Evolutionary conservation across 208 protist species (phyloP), one percentile per base, ranked within the genome.

Genomic region (Balamuthia mandrillaris): DNA sequence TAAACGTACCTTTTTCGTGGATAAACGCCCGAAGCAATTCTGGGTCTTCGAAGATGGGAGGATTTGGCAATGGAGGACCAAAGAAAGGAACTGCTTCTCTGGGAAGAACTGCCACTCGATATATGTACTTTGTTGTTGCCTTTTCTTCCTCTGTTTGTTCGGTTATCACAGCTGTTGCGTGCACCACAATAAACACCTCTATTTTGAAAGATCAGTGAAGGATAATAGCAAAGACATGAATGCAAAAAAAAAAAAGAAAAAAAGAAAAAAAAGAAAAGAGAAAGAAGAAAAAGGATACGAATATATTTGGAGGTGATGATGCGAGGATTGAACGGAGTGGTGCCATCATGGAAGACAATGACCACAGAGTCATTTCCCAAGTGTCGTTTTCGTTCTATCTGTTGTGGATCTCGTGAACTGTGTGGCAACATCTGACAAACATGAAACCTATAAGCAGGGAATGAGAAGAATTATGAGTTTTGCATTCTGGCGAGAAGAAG

Each of bases 321-420:
- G n/a, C 56, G 56, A 21, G 72, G 72, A 33, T 44, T 63, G 52
- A 81, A 81, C 1, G 72, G 72, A 3, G 72, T 81, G 27, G 41
- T 81, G 14, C 72, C 72, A 42, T 81, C 72, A n/a, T 63, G 49
- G 24, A 81, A 81, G 18, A 81, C 61, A 35, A 81, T 81, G 3
- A 81, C 72, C 33, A 81, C 72, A 5, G 61, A 44, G 52, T 81
- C 72, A 42, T 81, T 81, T 24, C 72, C 72, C 31, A 81, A 63
- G 72, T 81, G 72, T 21, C 61, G 72, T 31, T 70, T 29, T 16
- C 61, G 24, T 29, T 16, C 18, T 70, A 29, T 70, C 61, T 79
- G 72, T 51, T 81, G 72, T 35, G 56, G 56, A 35, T 81, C 72
- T 51, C 42, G 39, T 9, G 49, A 63, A 2, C 52, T 18, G 39